Percentiles rank a stretch among this genome's conserved stretches.
These are phyloP conservation scores for Petunia hybrid DNA, from an alignment of 305 asterid genomes.

Conservation along the genomic window DNA sequence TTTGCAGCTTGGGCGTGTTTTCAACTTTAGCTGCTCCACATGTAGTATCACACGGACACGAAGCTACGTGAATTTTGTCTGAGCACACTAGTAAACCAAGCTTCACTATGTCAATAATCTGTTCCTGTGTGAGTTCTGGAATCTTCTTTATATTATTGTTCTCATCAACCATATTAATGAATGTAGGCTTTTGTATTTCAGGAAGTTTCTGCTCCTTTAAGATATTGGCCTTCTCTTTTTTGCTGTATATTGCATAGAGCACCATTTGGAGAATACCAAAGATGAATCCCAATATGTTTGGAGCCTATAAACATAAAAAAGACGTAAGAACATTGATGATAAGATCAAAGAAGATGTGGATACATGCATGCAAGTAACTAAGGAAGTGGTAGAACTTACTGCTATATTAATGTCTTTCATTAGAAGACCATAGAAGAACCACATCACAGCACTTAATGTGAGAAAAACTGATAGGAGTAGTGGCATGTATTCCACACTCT, in stretches of 20 bases:
- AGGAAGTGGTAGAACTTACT: no score
- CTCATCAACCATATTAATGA: background rate
- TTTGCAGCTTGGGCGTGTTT: background rate
- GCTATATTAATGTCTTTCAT: no score
- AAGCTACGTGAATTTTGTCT: background rate
- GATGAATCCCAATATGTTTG: no score
- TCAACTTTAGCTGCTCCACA: background rate
- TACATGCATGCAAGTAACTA: background rate
- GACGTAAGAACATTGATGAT: no score
- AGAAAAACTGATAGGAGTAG: no score
- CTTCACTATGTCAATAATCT: constrained; percentile 9
- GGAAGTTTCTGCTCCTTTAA: no score
- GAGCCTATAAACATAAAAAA: background rate
- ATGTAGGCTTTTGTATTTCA: background rate
- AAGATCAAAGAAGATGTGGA: background rate
- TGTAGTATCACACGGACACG: background rate
- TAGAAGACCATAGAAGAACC: no score
- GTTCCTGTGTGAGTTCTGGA: background rate
- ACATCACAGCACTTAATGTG: no score
- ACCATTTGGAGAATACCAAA: no score
- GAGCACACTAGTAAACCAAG: background rate
- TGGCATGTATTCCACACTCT: no score
- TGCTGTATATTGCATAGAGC: background rate
- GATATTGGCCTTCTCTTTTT: constrained; percentile 9
- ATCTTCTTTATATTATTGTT: background rate